A percentile compares a stretch with the other conserved stretches of the same genome.
Evolutionary conservation across 2,329 filamentous ascomycete species (phyloP).

Genomic region (Diaporthe aspalathi): DNA sequence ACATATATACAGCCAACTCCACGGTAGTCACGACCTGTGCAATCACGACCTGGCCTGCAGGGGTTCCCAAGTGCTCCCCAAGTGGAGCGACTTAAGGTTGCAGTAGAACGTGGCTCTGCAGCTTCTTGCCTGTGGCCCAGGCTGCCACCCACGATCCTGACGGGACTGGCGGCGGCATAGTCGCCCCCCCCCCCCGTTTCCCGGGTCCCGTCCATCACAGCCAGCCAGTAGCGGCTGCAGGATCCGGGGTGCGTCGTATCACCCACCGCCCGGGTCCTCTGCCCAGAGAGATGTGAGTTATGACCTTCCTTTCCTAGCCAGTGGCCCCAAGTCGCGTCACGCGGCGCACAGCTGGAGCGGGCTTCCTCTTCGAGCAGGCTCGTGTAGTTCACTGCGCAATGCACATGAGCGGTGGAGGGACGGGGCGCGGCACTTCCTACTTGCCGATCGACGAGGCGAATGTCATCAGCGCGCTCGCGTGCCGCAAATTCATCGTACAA

Average conservation of each 20-base stretch:
- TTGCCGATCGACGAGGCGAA: neutral
- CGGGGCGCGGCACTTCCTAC: neutral
- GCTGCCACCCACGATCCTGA: conserved; percentile 5
- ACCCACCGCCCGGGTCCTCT: neutral
- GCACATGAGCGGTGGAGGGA: too few relatives aligned
- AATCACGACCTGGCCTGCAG: neutral
- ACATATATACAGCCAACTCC: conserved; percentile 6
- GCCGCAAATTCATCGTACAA: neutral
- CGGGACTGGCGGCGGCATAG: conserved; percentile 20
- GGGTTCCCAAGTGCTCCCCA: neutral
- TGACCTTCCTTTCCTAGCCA: conserved; percentile 26
- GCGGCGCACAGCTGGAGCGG: neutral
- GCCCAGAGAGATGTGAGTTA: neutral
- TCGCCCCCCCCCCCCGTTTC: neutral
- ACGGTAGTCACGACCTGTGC: neutral
- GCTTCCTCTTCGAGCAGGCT: conserved; percentile 14
- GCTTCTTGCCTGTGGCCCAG: conserved; percentile 1
- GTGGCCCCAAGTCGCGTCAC: conserved; percentile 15
- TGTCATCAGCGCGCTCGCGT: neutral
- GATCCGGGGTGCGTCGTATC: neutral
- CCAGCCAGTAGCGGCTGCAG: conserved; percentile 16
- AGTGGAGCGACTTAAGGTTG: conserved; percentile 10
- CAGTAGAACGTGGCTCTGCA: conserved; percentile 24
- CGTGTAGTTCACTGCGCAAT: neutral
- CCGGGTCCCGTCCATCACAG: neutral